phyloP scores from a whole-genome alignment of 2,329 filamentous ascomycete species.

The Aspergillus sp. region DNA sequence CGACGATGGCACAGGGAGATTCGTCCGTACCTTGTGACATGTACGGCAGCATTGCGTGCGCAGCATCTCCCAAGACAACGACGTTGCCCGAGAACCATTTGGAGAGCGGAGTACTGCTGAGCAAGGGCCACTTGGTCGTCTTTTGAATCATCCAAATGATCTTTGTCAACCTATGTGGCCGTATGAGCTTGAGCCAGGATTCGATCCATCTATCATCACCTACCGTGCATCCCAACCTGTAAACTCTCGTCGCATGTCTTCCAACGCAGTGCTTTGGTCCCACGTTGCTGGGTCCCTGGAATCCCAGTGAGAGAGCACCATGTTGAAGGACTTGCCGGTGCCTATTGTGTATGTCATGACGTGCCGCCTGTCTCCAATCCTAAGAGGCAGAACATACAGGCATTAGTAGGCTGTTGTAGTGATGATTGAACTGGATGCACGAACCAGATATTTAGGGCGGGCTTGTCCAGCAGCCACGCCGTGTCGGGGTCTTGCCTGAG shows the following conservation, averaged over 20 bases:
- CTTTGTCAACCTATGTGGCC: conserved; percentile 24
- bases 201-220: no score
- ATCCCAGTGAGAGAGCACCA: conserved; percentile 48
- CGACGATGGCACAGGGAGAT: no score
- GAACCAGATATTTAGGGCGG: conserved; percentile 43
- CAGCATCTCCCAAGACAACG: conserved; percentile 44
- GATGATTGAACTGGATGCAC: neutral
- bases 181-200: no score
- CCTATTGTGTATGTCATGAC: conserved; percentile 48
- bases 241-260: conserved; percentile 32
- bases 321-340: conserved; percentile 45
- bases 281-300: conserved; percentile 31
- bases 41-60: conserved; percentile 48
- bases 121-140: conserved; percentile 22
- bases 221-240: conserved; percentile 17
- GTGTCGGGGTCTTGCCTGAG: conserved; percentile 39
- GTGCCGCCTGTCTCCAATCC: conserved; percentile 33
- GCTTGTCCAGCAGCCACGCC: conserved; percentile 41
- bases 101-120: conserved; percentile 21
- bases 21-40: conserved; percentile 35
- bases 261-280: conserved; percentile 25
- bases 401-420: no score
- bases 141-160: conserved; percentile 23
- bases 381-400: neutral
- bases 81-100: conserved; percentile 28